Evolutionary conservation across 2,329 filamentous ascomycete species (phyloP).

Genomic region (Aurifilum marmelostoma): DNA sequence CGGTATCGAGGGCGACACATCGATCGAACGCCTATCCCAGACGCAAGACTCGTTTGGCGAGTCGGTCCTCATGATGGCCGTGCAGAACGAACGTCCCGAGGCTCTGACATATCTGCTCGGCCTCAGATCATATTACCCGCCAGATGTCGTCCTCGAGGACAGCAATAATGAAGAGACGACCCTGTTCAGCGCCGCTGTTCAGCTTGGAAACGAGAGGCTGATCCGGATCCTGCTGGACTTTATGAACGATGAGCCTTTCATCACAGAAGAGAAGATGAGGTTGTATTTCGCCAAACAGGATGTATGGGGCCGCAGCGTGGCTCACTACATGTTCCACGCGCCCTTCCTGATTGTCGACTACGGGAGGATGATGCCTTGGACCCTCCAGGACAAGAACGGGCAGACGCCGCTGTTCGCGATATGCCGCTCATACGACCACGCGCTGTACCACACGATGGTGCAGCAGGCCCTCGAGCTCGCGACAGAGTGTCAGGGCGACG

Average conservation of each 20-base stretch:
- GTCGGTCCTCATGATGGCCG: constrained; percentile 85
- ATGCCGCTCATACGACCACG: constrained; percentile 93
- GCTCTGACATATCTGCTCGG: constrained; percentile 80
- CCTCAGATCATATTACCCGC: constrained; percentile 74
- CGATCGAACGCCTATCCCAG: constrained; percentile 75
- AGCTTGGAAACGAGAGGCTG: constrained; percentile 75
- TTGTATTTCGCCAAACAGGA: constrained; percentile 79
- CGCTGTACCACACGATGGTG: constrained; percentile 86
- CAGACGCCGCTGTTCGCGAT: constrained; percentile 97
- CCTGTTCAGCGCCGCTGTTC: constrained; percentile 85
- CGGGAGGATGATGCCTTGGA: constrained; percentile 82
- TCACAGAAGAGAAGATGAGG: constrained; percentile 58
- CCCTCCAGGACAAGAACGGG: constrained; percentile 89
- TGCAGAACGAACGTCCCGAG: constrained; percentile 71
- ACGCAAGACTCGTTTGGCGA: constrained; percentile 74
- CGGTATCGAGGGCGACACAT: constrained; percentile 82
- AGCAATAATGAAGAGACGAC: constrained; percentile 89
- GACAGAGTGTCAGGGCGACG: constrained; percentile 74
- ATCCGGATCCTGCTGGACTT: constrained; percentile 77
- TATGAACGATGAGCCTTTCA: constrained; percentile 54
- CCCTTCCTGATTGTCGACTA: constrained; percentile 78
- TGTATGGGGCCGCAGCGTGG: constrained; percentile 81
- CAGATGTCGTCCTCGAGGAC: constrained; percentile 75
- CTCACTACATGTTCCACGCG: constrained; percentile 95
- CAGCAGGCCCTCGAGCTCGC: constrained; percentile 77